These are phyloP conservation scores for Fusarium nodosum DNA, from an alignment of 2,329 filamentous ascomycete genomes.

Conservation along the genomic window DNA sequence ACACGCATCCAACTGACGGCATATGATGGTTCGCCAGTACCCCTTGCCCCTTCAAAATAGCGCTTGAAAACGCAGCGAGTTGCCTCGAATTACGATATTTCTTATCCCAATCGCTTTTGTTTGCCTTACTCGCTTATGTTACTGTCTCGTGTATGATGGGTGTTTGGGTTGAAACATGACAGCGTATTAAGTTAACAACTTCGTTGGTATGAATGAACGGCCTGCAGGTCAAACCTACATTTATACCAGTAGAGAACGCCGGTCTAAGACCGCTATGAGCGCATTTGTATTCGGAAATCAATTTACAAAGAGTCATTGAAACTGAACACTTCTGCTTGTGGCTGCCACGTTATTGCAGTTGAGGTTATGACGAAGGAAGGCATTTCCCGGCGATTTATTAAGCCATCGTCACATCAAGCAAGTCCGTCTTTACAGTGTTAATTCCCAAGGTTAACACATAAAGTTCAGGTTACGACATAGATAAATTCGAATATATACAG, in stretches of 20 bases:
- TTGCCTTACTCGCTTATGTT: conserved; percentile 29
- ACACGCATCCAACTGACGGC: conserved; percentile 23
- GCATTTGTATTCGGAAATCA: background rate
- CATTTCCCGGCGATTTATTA: background rate
- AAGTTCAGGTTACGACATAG: background rate
- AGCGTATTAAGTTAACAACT: conserved; percentile 6
- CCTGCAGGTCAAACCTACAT: conserved; percentile 13
- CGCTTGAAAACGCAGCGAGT: conserved; percentile 12
- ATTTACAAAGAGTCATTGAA: background rate
- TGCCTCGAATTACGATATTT: background rate
- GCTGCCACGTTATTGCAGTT: background rate
- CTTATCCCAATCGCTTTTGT: conserved; percentile 13
- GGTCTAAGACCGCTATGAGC: conserved; percentile 26
- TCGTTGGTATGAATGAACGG: conserved; percentile 4
- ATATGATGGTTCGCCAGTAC: conserved; percentile 21
- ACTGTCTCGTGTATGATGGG: conserved; percentile 27
- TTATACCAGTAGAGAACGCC: conserved; percentile 22
- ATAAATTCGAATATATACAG: background rate
- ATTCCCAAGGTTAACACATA: too few relatives aligned
- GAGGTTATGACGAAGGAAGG: background rate
- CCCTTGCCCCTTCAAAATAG: conserved; percentile 29
- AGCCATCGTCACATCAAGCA: background rate
- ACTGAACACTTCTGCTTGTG: background rate
- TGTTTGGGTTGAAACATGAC: conserved; percentile 23
- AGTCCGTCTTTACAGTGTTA: background rate